A percentile compares a stretch with the other conserved stretches of the same genome.
phyloP scores from a whole-genome alignment of 139 green algal genomes.

The Coccomyxa sp. region DNA sequence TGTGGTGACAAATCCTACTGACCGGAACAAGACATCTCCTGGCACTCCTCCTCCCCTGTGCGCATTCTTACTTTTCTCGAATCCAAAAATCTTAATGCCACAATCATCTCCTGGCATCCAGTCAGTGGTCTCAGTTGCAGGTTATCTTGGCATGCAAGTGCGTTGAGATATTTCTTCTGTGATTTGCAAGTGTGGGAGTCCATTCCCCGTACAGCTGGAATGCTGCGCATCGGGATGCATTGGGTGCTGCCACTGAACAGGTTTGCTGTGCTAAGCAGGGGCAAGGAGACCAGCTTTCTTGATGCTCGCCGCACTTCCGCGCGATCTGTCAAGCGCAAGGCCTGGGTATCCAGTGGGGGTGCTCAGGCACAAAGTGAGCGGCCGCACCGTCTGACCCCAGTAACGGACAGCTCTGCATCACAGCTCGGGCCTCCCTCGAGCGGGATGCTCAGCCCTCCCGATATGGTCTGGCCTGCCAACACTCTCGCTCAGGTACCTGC shows the following conservation, averaged over 20 bases:
- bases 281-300: too few species aligned
- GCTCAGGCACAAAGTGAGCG: too few species aligned
- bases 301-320: too few species aligned
- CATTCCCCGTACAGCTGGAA: neutral
- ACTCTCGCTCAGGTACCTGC: neutral
- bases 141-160: neutral
- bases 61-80: neutral
- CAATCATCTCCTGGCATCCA: neutral
- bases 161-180: neutral
- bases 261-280: too few species aligned
- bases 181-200: neutral
- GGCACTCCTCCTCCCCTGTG: neutral
- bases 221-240: neutral
- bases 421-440: too few species aligned
- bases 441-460: neutral
- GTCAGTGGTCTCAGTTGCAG: too few species aligned
- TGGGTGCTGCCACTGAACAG: too few species aligned
- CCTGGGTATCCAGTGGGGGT: neutral
- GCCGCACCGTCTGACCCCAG: too few species aligned
- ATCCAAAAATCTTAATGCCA: neutral
- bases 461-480: neutral
- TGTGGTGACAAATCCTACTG: neutral
- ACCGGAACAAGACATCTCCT: neutral
- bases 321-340: neutral
- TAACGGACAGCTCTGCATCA: too few species aligned